Evolutionary conservation across 805 yeast genomes (phyloP), one percentile per base, ranked within the genome.

Genomic region (Debaryomyces castellii): DNA sequence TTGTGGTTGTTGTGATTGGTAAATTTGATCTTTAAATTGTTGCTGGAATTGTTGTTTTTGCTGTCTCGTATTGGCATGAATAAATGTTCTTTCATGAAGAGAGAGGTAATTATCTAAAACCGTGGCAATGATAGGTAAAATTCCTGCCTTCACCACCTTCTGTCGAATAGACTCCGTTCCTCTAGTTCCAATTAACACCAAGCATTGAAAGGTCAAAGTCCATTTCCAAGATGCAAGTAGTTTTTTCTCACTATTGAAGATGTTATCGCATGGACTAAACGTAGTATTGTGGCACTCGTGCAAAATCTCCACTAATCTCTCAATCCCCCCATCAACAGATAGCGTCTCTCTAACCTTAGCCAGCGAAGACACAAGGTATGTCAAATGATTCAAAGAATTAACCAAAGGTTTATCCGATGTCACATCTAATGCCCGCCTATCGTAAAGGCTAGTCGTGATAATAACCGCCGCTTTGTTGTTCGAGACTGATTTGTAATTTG

Each of bases 181-280:
- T 53, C 97, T 77, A 1, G 97, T 90, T 11, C 97, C 97, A 16
- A 92, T 82, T 45, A 89, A 76, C 1, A 92, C 96, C 45, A 92
- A 70, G 62, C 97, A 91, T 69, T 92, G 99, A 59, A 94, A 83
- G 0, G 97, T 88, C 44, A 92, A 70, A 5, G 96, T 88, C 99
- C 99, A 92, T 69, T 92, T 92, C 97, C 97, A 92, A 0, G 96
- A 91, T n/a, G 86, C 74, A 51, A 89, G 72, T 21, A 83, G 77
- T 48, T 69, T 73, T 50, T 60, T 64, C 46, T 73, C 77, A 40
- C 63, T 59, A 49, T 65, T 66, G 50, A 66, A 62, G 24, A 66
- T 61, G 46, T 54, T 62, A 42, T 66, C 73, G 39, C 46, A 53
- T 27, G 57, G 47, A 48, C 57, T 62, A 48, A 56, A 64, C 5